Base-by-base conservation (phyloP, 352 stramenopile genomes). In the Globisporangium echinulatum region DNA sequence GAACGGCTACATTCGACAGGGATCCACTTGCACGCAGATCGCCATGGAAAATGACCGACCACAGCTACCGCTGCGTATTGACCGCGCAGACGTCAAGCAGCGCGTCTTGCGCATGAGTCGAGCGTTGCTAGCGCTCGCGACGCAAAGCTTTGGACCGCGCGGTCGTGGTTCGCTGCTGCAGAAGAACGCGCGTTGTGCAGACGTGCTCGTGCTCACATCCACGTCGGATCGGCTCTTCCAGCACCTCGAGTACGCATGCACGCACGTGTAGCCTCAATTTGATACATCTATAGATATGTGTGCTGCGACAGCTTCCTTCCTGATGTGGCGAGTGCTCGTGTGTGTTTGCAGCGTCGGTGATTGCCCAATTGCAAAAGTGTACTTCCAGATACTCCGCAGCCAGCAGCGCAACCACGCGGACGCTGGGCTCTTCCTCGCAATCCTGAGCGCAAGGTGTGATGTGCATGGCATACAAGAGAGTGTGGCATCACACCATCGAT, bases 371-470 rank as follows among this genome's bases (percentile, higher is more conserved):
- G 67, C 76, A 15, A 84, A 81, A 49, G 67, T 75, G n/a, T 82
- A 79, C 56, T 59, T 78, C 6, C 79, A 87, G 47, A 79, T 88
- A 10, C 67, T 88, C 6, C 72, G 77, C 56, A 83, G 69, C 66
- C 76, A 78, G 63, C 54, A 78, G 33, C 56, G 63, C 15, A 73
- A 63, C 48, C 69, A 83, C 46, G 56, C 62, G 0, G 76, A 88
- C 56, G 71, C 66, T 1, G 78, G 74, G 1, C 63, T 86, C 40
- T 77, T 86, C 36, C 66, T 72, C 51, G 63, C 71, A 44, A 50
- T 79, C 3, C 48, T 79, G 42, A 71, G 62, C 47, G 62, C 66
- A 5, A 70, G 61, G 71, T 79, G 49, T 14, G 19, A 33, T 19
- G 51, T 11, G 25, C 25, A 33, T 33, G 25, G 25, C 25, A 33